Evolutionary conservation across 179 eudicot genomes (phyloP).

Genomic region (Beta macrorhiza): DNA sequence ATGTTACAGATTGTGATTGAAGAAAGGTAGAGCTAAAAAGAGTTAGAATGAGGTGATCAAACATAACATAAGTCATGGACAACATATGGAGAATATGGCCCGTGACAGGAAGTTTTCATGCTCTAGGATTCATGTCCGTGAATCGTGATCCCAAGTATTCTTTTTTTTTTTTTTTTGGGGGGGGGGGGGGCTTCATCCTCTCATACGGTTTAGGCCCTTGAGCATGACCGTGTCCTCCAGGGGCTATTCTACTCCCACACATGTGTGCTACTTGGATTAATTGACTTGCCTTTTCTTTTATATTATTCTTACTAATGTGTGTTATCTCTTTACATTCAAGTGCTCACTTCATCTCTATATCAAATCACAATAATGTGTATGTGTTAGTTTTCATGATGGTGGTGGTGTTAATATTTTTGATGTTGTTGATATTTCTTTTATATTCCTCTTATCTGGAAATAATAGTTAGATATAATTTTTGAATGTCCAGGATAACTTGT

Average conservation of each 20-base stretch:
- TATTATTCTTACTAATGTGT: background rate
- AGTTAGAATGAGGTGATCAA: background rate
- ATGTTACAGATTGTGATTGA: background rate
- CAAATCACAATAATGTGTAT: background rate
- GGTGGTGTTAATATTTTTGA: background rate
- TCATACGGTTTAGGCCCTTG: background rate
- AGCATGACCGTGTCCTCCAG: background rate
- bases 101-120: background rate
- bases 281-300: background rate
- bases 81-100: background rate
- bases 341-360: background rate
- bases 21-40: background rate
- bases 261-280: background rate
- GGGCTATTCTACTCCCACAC: background rate
- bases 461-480: background rate
- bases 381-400: background rate
- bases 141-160: background rate
- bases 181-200: background rate
- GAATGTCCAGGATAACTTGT: background rate
- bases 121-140: background rate
- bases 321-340: too few relatives aligned
- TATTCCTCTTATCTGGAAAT: background rate
- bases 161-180: too few relatives aligned
- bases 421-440: background rate
- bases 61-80: background rate